Conservation (phyloP, 306 rosid genomes). For the Prunus salicina region DNA sequence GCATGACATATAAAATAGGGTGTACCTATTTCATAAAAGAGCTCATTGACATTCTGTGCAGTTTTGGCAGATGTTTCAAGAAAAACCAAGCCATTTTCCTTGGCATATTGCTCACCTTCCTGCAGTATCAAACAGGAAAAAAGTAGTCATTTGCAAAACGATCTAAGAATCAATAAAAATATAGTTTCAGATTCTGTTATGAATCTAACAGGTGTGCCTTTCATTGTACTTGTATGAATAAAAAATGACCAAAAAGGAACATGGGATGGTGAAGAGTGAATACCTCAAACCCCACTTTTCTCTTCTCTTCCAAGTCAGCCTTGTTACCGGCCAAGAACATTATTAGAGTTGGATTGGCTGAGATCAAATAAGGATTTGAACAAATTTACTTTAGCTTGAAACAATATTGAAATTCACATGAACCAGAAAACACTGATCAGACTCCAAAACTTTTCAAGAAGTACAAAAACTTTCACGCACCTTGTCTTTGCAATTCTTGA, state of each 20-base stretch:
- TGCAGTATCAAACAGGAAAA: slow-evolving; percentile 14
- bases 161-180: neutral
- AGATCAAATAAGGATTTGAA: slow-evolving; percentile 8
- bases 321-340: slow-evolving; percentile 82
- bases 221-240: too few relatives aligned
- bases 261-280: neutral
- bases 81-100: slow-evolving; percentile 67
- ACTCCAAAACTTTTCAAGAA: neutral
- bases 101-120: slow-evolving; percentile 81
- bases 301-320: slow-evolving; percentile 64
- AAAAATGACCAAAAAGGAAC: neutral
- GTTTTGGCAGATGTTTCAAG: slow-evolving; percentile 88
- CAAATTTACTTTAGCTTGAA: neutral
- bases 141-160: neutral
- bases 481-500: slow-evolving; percentile 82
- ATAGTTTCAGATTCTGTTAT: neutral
- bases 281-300: slow-evolving; percentile 69
- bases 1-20: too few relatives aligned
- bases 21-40: slow-evolving; percentile 86
- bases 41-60: slow-evolving; percentile 84
- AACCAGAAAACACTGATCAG: neutral
- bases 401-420: slow-evolving; percentile 1
- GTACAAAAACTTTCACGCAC: slow-evolving; percentile 27
- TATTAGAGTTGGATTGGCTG: slow-evolving; percentile 71
- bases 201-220: neutral